Conservation (phyloP, 2,329 filamentous ascomycete genomes). For the Venturia carpophila region DNA sequence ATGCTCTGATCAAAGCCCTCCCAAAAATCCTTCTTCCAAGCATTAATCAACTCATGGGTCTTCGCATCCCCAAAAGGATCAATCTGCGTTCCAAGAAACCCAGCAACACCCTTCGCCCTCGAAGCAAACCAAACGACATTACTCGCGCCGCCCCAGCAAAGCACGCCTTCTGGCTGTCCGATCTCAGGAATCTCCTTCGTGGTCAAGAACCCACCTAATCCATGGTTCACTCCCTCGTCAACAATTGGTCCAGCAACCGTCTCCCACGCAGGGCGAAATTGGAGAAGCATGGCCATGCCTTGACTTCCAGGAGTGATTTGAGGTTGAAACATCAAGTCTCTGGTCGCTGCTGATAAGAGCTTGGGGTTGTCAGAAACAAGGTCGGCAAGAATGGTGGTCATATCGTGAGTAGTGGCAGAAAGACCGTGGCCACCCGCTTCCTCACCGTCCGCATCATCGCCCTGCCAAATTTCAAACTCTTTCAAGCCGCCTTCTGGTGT, state of each 20-base stretch:
- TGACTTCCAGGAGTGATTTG: conserved; percentile 21
- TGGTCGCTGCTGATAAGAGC: conserved; percentile 21
- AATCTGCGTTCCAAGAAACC: conserved; percentile 14
- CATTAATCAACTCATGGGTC: conserved; percentile 15
- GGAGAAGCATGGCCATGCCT: conserved; percentile 15
- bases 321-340: conserved; percentile 25
- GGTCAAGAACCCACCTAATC: conserved; percentile 20
- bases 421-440: conserved; percentile 24
- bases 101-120: conserved; percentile 18
- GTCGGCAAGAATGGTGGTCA: conserved; percentile 24
- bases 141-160: conserved; percentile 19
- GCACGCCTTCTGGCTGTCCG: conserved; percentile 16
- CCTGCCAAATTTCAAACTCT: conserved; percentile 13
- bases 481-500: conserved; percentile 22
- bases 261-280: conserved; percentile 15
- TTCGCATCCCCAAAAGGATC: conserved; percentile 11
- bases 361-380: conserved; percentile 22
- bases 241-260: conserved; percentile 18
- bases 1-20: background rate
- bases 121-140: conserved; percentile 19
- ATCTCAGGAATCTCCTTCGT: conserved; percentile 16
- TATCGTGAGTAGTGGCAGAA: conserved; percentile 23
- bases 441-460: conserved; percentile 20
- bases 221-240: conserved; percentile 20
- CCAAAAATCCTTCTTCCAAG: conserved; percentile 21